Percentiles rank a stretch among this genome's conserved stretches.
These are phyloP conservation scores for Aspergillus felis DNA, from an alignment of 2,329 filamentous ascomycete genomes.

Conservation along the genomic window DNA sequence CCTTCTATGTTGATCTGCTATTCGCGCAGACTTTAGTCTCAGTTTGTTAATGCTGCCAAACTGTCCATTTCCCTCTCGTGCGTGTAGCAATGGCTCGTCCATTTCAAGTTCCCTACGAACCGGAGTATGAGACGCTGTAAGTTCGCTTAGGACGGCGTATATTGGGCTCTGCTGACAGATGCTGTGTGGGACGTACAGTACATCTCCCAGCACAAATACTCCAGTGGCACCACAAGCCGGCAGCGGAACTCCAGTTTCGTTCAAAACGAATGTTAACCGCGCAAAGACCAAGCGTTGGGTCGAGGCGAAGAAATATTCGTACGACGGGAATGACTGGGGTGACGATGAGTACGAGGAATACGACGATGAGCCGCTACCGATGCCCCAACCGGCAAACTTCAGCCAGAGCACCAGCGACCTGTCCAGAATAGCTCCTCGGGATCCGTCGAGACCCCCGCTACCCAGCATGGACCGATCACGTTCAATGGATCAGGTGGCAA, in stretches of 20 bases:
- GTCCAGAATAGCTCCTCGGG: slow-evolving; percentile 9
- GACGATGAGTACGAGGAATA: slow-evolving; percentile 60
- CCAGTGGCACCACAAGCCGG: slow-evolving; percentile 25
- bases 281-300: slow-evolving; percentile 94
- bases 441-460: slow-evolving; percentile 10
- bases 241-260: slow-evolving; percentile 51
- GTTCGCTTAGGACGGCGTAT: slow-evolving; percentile 3
- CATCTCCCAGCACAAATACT: slow-evolving; percentile 20
- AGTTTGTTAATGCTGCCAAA: slow-evolving; percentile 1
- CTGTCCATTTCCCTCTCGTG: slow-evolving; percentile 2
- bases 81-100: slow-evolving; percentile 25
- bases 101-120: slow-evolving; percentile 21
- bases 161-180: not conserved
- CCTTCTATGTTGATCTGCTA: not conserved
- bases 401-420: slow-evolving; percentile 25
- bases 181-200: not conserved
- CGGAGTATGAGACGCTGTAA: slow-evolving; percentile 22
- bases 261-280: slow-evolving; percentile 82
- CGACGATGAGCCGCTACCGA: slow-evolving; percentile 50
- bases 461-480: slow-evolving; percentile 33
- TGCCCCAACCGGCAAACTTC: slow-evolving; percentile 19
- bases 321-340: slow-evolving; percentile 94
- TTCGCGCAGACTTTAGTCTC: not conserved
- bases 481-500: slow-evolving; percentile 35
- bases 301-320: slow-evolving; percentile 78